A percentile compares a stretch with the other conserved stretches of the same genome.
These are phyloP conservation scores for Croton laevigatus DNA, from an alignment of 441 rosid genomes.

Conservation along the genomic window DNA sequence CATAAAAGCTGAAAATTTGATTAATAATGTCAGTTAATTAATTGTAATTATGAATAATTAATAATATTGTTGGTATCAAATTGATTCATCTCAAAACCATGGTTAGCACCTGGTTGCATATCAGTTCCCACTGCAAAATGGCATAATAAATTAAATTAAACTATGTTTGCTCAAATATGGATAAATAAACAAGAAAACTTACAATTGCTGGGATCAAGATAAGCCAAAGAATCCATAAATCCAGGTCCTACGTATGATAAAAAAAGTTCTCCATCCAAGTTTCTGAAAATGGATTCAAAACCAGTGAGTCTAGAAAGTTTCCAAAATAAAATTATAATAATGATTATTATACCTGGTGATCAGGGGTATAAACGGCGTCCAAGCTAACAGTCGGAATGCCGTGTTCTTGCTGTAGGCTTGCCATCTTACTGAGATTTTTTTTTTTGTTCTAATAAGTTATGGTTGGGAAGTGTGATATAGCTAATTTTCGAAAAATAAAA, in stretches of 20 bases:
- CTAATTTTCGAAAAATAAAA: no score
- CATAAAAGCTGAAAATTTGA: constrained; percentile 44
- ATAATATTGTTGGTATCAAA: no score
- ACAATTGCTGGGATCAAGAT: constrained; percentile 73
- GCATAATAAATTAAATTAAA: no score
- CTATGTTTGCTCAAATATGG: neutral
- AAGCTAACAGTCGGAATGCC: constrained; percentile 28
- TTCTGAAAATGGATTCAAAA: no score
- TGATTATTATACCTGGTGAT: constrained; percentile 14
- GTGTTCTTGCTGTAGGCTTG: neutral
- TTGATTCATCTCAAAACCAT: constrained; percentile 53
- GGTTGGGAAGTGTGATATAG: no score
- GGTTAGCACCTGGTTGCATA: constrained; percentile 64
- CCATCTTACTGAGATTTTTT: no score
- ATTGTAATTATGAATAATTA: no score
- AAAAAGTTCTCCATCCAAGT: constrained; percentile 59
- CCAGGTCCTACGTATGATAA: constrained; percentile 56
- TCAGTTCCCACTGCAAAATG: constrained; percentile 58
- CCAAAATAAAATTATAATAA: no score
- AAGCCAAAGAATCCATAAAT: constrained; percentile 62
- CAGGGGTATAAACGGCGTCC: constrained; percentile 19
- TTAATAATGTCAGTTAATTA: neutral
- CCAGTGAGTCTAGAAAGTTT: no score
- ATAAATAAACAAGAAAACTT: neutral
- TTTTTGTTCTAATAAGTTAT: no score